phyloP scores from a whole-genome alignment of 305 asterid genomes.

The Coffea humblotiana region DNA sequence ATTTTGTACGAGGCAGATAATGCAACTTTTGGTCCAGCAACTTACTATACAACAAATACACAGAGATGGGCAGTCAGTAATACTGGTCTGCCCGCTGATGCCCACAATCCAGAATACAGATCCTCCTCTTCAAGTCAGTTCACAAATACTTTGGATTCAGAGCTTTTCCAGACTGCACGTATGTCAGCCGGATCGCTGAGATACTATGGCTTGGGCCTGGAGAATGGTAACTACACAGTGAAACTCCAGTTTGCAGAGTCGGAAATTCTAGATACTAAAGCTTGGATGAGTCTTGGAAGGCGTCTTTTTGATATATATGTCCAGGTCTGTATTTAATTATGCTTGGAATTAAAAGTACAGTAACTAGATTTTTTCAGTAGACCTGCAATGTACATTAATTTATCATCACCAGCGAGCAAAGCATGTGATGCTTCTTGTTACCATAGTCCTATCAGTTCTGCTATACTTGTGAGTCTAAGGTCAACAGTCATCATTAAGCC shows the following conservation, averaged over 20 bases:
- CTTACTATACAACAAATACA: slow-evolving; percentile 39
- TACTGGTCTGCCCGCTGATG: slow-evolving; percentile 54
- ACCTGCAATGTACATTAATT: neutral
- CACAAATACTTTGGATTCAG: slow-evolving; percentile 54
- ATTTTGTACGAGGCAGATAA: slow-evolving; percentile 46
- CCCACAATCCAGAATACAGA: slow-evolving; percentile 32
- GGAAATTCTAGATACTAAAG: slow-evolving; percentile 25
- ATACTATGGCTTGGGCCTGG: slow-evolving; percentile 71
- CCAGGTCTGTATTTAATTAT: slow-evolving; percentile 46
- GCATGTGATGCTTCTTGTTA: neutral
- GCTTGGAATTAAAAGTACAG: neutral
- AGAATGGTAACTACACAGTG: slow-evolving; percentile 74
- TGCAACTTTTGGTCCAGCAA: slow-evolving; percentile 67
- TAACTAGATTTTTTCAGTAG: neutral
- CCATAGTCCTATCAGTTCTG: neutral
- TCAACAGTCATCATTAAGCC: neutral
- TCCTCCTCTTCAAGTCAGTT: slow-evolving; percentile 28
- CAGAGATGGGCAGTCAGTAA: slow-evolving; percentile 82
- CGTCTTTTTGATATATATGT: slow-evolving; percentile 64
- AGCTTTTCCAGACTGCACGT: slow-evolving; percentile 60
- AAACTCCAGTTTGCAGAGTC: slow-evolving; percentile 59
- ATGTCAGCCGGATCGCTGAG: slow-evolving; percentile 74
- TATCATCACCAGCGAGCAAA: neutral
- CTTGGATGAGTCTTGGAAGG: slow-evolving; percentile 68
- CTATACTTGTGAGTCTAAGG: neutral